Percentiles rank a stretch among this genome's conserved stretches.
phyloP scores from a whole-genome alignment of 345 rosid species.

The Eutrema japonicum region DNA sequence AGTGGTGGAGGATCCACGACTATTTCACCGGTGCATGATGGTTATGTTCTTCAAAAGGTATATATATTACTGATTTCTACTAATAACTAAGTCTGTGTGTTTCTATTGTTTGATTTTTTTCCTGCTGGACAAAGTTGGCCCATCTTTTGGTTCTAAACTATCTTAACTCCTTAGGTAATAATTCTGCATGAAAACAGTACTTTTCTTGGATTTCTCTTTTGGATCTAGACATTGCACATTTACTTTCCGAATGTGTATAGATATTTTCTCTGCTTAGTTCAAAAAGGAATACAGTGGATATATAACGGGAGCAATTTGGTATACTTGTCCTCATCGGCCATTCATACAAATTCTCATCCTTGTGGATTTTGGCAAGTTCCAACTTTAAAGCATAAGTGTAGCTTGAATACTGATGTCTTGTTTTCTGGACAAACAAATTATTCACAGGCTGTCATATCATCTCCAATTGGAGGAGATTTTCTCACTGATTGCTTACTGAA shows the following conservation, averaged over 20 bases:
- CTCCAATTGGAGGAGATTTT: constrained; percentile 91
- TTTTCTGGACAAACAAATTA: neutral
- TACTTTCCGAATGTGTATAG: neutral
- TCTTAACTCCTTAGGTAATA: neutral
- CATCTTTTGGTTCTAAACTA: neutral
- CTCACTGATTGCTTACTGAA: constrained; percentile 89
- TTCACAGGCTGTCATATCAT: constrained; percentile 69
- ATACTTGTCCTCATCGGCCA: neutral
- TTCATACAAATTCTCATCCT: neutral
- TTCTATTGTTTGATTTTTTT: neutral
- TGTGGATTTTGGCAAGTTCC: neutral
- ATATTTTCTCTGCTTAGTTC: neutral
- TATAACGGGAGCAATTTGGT: neutral
- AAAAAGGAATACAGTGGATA: neutral
- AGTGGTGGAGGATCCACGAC: constrained; percentile 99
- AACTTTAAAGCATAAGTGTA: neutral
- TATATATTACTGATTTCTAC: constrained; percentile 1
- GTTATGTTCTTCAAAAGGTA: constrained; percentile 96
- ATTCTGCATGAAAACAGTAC: neutral
- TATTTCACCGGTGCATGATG: constrained; percentile 91
- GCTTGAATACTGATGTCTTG: neutral
- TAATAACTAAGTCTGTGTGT: neutral
- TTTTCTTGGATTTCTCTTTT: neutral
- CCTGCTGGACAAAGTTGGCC: neutral
- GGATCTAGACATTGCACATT: neutral